Conservation (phyloP, 306 rosid species). For the Rubus idaeus region DNA sequence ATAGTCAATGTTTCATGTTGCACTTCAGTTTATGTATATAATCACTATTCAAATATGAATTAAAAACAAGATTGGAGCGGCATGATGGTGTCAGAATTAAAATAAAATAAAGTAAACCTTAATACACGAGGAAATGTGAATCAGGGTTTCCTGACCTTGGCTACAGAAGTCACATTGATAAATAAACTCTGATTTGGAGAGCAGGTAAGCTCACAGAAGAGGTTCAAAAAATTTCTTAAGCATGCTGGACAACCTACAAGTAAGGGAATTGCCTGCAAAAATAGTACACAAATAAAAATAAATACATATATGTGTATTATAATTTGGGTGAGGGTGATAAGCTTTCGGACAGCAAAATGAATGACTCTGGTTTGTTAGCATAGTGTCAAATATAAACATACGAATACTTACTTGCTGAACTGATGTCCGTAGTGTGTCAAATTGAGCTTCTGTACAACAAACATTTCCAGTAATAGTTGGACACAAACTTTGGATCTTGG, state of each 20-base stretch:
- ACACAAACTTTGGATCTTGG: constrained; percentile 94
- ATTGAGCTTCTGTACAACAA: constrained; percentile 90
- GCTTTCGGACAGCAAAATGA: background rate
- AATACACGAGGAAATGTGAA: constrained; percentile 6
- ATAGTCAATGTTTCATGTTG: background rate
- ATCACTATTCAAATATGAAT: background rate
- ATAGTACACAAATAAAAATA: constrained; percentile 16
- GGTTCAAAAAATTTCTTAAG: constrained; percentile 91
- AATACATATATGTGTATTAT: background rate
- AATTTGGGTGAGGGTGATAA: constrained; percentile 9
- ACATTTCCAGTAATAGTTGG: constrained; percentile 91
- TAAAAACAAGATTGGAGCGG: background rate
- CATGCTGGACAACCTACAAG: constrained; percentile 99
- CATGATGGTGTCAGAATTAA: background rate
- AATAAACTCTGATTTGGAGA: constrained; percentile 96
- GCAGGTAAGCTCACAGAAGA: constrained; percentile 97
- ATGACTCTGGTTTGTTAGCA: background rate
- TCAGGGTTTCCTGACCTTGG: constrained; percentile 51
- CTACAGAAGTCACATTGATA: constrained; percentile 81
- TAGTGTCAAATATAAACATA: background rate
- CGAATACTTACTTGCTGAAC: constrained; percentile 74
- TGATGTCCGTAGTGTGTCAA: constrained; percentile 76
- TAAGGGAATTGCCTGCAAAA: constrained; percentile 91
- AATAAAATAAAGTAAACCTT: background rate
- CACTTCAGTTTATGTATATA: background rate